phyloP scores from a whole-genome alignment of 148 eudicot species.

The Nepenthes mirabilis region DNA sequence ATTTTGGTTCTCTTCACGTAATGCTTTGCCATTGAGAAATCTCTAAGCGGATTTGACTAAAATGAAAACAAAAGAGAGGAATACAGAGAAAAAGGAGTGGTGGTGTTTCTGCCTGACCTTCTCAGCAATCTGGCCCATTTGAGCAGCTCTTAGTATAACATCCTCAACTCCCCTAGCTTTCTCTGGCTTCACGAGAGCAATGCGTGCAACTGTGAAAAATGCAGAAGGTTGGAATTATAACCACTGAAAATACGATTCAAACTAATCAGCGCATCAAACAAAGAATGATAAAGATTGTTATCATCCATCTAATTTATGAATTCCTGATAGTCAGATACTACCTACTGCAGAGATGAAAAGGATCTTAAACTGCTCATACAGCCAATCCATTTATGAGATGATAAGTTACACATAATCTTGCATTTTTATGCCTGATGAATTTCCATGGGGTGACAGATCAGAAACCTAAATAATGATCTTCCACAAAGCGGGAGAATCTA shows the following conservation, averaged over 20 bases:
- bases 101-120: slow-evolving; percentile 32
- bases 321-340: too few species aligned
- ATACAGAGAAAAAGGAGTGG: background rate
- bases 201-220: slow-evolving; percentile 64
- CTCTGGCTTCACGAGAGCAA: slow-evolving; percentile 97
- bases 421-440: too few species aligned
- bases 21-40: too few species aligned
- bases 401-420: too few species aligned
- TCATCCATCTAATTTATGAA: background rate
- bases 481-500: too few species aligned
- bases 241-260: too few species aligned
- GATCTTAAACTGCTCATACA: too few species aligned
- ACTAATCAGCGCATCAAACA: background rate
- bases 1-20: too few species aligned
- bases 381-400: too few species aligned
- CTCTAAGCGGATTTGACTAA: background rate
- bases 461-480: too few species aligned
- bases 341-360: too few species aligned
- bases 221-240: background rate
- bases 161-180: slow-evolving; percentile 98
- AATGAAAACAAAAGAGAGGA: background rate
- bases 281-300: background rate
- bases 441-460: too few species aligned
- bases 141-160: slow-evolving; percentile 85
- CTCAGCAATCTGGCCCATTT: slow-evolving; percentile 83